These are phyloP conservation scores for Colletotrichum viniferum DNA, from an alignment of 2,329 filamentous ascomycete genomes.

Conservation along the genomic window DNA sequence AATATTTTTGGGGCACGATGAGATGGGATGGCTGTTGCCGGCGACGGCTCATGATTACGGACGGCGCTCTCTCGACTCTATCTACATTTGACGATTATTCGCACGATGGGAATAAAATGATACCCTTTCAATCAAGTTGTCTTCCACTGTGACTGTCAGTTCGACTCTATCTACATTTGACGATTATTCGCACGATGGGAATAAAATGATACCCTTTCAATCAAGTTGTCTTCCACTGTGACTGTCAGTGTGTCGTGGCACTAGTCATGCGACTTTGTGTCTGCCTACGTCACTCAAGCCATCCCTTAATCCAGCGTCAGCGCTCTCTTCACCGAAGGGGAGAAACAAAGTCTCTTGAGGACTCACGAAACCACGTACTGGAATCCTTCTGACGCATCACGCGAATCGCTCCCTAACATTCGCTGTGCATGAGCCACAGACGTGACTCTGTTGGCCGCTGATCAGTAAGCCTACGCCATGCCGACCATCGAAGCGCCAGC, in stretches of 20 bases:
- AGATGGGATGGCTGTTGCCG: not conserved
- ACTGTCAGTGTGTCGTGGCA: not conserved
- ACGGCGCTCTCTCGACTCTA: not conserved
- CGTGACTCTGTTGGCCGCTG: not conserved
- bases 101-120: not conserved
- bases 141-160: not conserved
- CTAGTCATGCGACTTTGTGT: not conserved
- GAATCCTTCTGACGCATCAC: not conserved
- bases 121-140: not conserved
- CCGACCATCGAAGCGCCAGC: not conserved
- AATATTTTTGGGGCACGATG: not conserved
- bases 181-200: not conserved
- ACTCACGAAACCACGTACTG: not conserved
- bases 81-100: not conserved
- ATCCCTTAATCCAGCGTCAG: not conserved
- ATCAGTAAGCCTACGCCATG: not conserved
- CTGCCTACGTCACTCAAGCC: not conserved
- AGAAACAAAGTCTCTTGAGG: not conserved
- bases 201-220: not conserved
- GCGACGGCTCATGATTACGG: not conserved
- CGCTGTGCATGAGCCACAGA: not conserved
- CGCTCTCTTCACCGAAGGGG: not conserved
- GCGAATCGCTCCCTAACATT: not conserved
- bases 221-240: not conserved
- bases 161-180: too few species aligned